Base-by-base conservation (phyloP, 192 early-diverging fungal genomes). In the Umbelopsis sp. region DNA sequence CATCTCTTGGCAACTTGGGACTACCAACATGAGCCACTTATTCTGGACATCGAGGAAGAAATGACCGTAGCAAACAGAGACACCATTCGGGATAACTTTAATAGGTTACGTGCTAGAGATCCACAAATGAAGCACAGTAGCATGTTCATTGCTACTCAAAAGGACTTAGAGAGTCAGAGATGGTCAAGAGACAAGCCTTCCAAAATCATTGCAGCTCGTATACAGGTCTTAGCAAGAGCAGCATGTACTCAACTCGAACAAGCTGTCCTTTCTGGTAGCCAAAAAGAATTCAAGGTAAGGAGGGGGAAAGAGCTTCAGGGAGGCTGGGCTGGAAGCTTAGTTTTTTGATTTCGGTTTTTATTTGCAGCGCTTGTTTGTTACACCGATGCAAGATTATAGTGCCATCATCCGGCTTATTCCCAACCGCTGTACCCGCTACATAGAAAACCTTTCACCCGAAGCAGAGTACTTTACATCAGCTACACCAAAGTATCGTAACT, bases 311-410 rank as follows among this genome's bases (percentile, higher is more conserved):
- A 67, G 16, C 26, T 12, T 43, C 34, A n/a, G 43, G 7, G 38
- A 6, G 38, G 38, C 38, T 49, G 29, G 5, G 45, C 31, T 34
- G 11, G 17, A 11, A 17, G 24, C 17, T 12, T 73, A 52, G 0
- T 56, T 74, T 31, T 74, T 71, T 49, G 65, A 78, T 76, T 53
- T 71, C 69, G 12, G 68, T 59, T 38, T n/a, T 68, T 81, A 68
- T 59, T 71, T 52, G 65, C 83, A 88, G 84, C 81, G 88, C 69
- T 65, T 96, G 17, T 98, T 97, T 82, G 81, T 93, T 7, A 88
- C 93, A 8, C 91, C 94, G n/a, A 81, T 93, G 17, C 67, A 75
- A 31, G 92, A 93, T 59, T 98, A 96, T 72, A 87, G 91, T 77
- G 82, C 87, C 29, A 62, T 98, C 17, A 84, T 98, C 66, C 83